These are phyloP conservation scores for Centaurea solstitialis DNA, from an alignment of 129 eudicot genomes.

Conservation along the genomic window DNA sequence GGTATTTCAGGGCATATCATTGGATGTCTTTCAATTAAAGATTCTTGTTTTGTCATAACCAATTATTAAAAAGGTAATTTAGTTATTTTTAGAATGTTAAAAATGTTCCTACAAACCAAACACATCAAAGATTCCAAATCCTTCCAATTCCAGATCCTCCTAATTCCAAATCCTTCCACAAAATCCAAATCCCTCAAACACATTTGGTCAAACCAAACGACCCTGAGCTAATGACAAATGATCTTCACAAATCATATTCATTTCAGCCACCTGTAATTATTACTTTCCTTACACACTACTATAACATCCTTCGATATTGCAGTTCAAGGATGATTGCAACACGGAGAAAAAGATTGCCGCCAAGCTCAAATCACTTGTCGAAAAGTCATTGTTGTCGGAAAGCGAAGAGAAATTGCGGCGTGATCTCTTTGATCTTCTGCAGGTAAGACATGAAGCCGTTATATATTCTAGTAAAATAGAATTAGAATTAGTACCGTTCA, in stretches of 20 bases:
- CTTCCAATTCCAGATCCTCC: no score
- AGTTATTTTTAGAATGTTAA: no score
- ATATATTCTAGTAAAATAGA: not conserved
- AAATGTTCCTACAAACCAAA: no score
- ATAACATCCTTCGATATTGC: constrained; percentile 3
- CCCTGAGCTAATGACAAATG: not conserved
- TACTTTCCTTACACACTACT: not conserved
- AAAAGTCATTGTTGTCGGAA: constrained; percentile 58
- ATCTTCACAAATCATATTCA: not conserved
- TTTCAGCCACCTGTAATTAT: not conserved
- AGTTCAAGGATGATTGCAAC: constrained; percentile 96
- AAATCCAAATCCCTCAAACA: not conserved
- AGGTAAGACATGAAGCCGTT: constrained; percentile 39
- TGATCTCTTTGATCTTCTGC: constrained; percentile 78
- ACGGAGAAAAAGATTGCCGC: constrained; percentile 90
- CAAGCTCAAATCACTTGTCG: constrained; percentile 69
- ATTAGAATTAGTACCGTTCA: not conserved
- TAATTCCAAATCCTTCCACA: not conserved
- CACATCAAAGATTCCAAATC: not conserved
- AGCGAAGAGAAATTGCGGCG: constrained; percentile 66
- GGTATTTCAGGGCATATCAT: no score
- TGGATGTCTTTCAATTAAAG: no score
- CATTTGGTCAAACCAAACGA: not conserved
- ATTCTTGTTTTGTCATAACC: no score
- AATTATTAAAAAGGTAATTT: no score